Base-by-base conservation (phyloP, 192 early-diverging fungal genomes). In the Pilobolus umbonatus region DNA sequence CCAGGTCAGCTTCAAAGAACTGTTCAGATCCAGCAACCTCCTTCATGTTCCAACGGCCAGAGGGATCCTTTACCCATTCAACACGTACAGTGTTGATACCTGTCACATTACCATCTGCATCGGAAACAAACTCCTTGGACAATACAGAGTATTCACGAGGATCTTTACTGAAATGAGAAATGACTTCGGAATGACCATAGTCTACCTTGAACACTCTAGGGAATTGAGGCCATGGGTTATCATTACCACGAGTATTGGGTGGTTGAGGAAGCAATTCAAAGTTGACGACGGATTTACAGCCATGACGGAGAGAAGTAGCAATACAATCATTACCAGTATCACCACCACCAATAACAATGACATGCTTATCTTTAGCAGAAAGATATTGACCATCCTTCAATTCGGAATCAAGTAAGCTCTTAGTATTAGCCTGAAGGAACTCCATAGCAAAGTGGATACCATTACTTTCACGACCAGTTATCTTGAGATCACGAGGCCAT, bases 381-480 rank as follows among this genome's bases (percentile, higher is more conserved):
- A 99, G 68, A 73, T 86, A 91, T 47, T 80, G 68, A 32, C 80
- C 84, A 71, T 93, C 83, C 46, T 75, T 67, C 34, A 95, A 71
- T 26, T 88, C 81, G 25, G 80, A 90, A 72, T 93, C 88, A 30
- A 98, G 72, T 34, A 98, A 75, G 25, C 76, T 77, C 75, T 94
- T 89, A 12, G 94, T 96, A 72, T 89, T 95, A 42, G 79, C 77
- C 53, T 93, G 89, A 68, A 99, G 76, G 76, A 84, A 99, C 64
- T 99, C 96, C 95, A 99, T 97, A 48, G 96, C 96, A 79, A 96
- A 99, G 77, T 97, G 90, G 60, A 97, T 87, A 54, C 94, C 94
- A 57, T 92, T 82, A 52, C 91, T 70, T 57, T 90, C 76, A 39
- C 96, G 81, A 69, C 88, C 88, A n/a, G 90, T 89, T 46, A 99